phyloP scores from a whole-genome alignment of 192 early-diverging fungal species.

The Borealophlyctis nickersoniae region DNA sequence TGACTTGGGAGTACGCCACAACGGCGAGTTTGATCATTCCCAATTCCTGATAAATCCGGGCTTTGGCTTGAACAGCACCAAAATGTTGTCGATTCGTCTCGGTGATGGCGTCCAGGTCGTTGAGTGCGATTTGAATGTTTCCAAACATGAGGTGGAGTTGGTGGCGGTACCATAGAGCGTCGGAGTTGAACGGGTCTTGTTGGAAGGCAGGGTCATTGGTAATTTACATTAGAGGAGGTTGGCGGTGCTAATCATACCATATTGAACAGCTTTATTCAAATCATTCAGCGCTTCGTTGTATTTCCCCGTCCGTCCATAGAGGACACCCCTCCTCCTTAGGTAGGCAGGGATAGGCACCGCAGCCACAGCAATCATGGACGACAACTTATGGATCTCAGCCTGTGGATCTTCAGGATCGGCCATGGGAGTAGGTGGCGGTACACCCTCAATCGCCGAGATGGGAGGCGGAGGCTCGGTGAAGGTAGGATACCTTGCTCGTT shows the following conservation, averaged over 20 bases:
- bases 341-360: conserved; percentile 44
- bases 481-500: conserved; percentile 42
- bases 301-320: conserved; percentile 33
- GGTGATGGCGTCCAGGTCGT: conserved; percentile 50
- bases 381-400: conserved; percentile 36
- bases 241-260: conserved; percentile 22
- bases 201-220: neutral
- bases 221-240: neutral
- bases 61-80: conserved; percentile 50
- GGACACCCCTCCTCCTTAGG: conserved; percentile 39
- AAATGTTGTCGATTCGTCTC: conserved; percentile 48
- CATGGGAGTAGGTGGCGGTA: conserved; percentile 14
- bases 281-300: conserved; percentile 41
- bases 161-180: conserved; percentile 51
- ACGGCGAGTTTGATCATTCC: conserved; percentile 46
- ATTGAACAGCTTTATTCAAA: conserved; percentile 44
- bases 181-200: conserved; percentile 52
- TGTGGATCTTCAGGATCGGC: conserved; percentile 22
- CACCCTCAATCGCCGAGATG: too few species aligned
- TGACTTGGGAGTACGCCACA: conserved; percentile 53
- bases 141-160: conserved; percentile 43
- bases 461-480: conserved; percentile 34
- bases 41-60: conserved; percentile 49
- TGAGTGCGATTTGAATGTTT: conserved; percentile 40
- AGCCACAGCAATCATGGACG: conserved; percentile 27